Evolutionary conservation across 2,329 filamentous ascomycete species (phyloP), one percentile per base, ranked within the genome.

Genomic region (Didymella sp.): DNA sequence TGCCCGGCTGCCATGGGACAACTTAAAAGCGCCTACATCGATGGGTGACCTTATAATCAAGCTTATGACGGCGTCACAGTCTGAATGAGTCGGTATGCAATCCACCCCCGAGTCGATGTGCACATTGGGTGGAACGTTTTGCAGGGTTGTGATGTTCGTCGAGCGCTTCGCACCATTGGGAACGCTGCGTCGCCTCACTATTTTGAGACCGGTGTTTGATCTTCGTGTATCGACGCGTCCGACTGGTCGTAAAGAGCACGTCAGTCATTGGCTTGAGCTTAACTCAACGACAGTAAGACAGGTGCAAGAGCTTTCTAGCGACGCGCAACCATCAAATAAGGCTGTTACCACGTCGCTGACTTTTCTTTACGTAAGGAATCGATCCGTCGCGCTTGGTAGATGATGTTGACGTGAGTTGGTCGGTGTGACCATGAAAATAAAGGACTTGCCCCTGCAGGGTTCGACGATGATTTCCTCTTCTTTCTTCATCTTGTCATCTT

Each of bases 201-300:
- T 37, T 35, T 12, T 21, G 33, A 37, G 6, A 37, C 33, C 17
- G 17, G 21, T 21, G 46, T 40, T 19, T 28, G n/a, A 48, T 48
- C 33, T 28, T 6, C 17, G 25, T n/a, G 7, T 21, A 6, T 27
- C 35, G 35, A 21, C 9, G 11, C n/a, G 22, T n/a, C 13, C 21
- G 27, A 50, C 40, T 43, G 40, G 48, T 22, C n/a, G n/a, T 21
- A 5, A 19, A 12, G 1, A 5, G 6, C 15, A 19, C n/a, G 12
- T 8, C 9, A 9, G 8, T 15, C 17, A 44, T 44, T 51, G 48
- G 48, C 40, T 43, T 22, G 48, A 51, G 48, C 30, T 44, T 51
- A 51, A 19, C 27, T 37, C 6, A 25, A 51, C 48, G 30, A 24
- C 48, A 44, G 12, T 4, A 3, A 37, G 33, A 17, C 12, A 12